A percentile compares a stretch with the other conserved stretches of the same genome.
Evolutionary conservation across 495 filamentous ascomycete genomes (phyloP).

Genomic region (Trichocladium uniseriatum): DNA sequence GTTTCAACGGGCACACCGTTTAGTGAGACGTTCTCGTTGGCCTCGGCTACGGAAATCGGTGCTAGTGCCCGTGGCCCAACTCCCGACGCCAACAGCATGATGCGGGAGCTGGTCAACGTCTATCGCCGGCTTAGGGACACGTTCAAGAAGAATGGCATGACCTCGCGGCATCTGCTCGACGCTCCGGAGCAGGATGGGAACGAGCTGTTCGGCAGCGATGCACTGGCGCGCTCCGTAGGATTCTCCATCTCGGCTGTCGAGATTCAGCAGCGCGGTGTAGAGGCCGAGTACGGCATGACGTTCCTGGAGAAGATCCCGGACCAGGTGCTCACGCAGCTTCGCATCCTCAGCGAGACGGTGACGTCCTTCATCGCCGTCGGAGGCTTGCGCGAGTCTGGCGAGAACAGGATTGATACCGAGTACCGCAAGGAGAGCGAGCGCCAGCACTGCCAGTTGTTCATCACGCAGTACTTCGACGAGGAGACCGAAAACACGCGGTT

Average conservation of each 20-base stretch:
- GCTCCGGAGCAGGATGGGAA: constrained; percentile 10
- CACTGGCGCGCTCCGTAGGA: constrained; percentile 64
- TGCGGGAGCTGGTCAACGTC: constrained; percentile 66
- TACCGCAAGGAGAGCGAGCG: constrained; percentile 59
- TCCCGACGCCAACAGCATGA: constrained; percentile 33
- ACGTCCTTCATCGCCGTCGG: constrained; percentile 76
- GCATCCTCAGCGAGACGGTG: constrained; percentile 80
- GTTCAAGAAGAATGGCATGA: constrained; percentile 59
- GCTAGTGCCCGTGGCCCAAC: constrained; percentile 12
- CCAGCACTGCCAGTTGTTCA: constrained; percentile 72
- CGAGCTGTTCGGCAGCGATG: constrained; percentile 52
- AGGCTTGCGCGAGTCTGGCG: constrained; percentile 47
- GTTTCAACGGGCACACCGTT: constrained; percentile 24
- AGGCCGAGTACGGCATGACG: constrained; percentile 63
- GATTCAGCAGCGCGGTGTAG: constrained; percentile 82
- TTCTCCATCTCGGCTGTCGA: constrained; percentile 86
- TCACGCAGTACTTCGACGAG: constrained; percentile 40
- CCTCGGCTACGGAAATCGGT: constrained; percentile 15
- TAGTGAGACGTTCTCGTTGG: constrained; percentile 23
- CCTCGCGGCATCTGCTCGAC: constrained; percentile 31
- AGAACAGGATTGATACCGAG: constrained; percentile 55
- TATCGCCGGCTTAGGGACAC: constrained; percentile 76
- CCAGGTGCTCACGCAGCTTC: constrained; percentile 75
- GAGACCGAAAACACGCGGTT: constrained; percentile 18
- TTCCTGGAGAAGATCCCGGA: constrained; percentile 79